Conservation (phyloP, 1,139 yeast species). For the Suzukiozyma palmioleophila region DNA sequence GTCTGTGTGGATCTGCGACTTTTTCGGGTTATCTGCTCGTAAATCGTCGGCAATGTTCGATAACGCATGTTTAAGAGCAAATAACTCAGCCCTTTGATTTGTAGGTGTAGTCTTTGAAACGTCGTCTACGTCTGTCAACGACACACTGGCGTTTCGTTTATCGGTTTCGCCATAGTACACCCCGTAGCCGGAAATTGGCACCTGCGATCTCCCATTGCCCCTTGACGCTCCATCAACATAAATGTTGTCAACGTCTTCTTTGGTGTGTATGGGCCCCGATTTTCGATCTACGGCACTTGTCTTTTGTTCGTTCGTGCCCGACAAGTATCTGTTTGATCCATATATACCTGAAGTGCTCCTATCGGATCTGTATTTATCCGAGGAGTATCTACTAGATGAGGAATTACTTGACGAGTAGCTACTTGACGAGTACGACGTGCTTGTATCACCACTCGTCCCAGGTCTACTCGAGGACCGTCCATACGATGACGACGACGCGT, state of each 20-base stretch:
- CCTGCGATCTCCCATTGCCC: conserved; percentile 45
- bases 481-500: no score
- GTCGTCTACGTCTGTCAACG: conserved; percentile 31
- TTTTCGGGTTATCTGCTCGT: conserved; percentile 6
- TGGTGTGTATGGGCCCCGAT: no score
- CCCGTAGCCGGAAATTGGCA: conserved; percentile 62
- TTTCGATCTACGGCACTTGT: no score
- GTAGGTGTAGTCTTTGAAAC: conserved; percentile 41
- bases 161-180: conserved; percentile 62
- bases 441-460: no score
- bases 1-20: conserved; percentile 47
- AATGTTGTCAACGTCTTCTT: conserved; percentile 17
- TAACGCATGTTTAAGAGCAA: conserved; percentile 60
- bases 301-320: no score
- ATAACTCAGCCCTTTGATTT: conserved; percentile 77
- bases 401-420: no score
- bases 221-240: conserved; percentile 74
- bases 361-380: no score
- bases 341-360: no score
- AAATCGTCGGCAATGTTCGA: conserved; percentile 25
- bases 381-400: no score
- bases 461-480: no score
- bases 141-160: conserved; percentile 49
- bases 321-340: no score
- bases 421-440: no score